Conservation (phyloP, 306 rosid species). For the Ammopiptanthus mongolicus region DNA sequence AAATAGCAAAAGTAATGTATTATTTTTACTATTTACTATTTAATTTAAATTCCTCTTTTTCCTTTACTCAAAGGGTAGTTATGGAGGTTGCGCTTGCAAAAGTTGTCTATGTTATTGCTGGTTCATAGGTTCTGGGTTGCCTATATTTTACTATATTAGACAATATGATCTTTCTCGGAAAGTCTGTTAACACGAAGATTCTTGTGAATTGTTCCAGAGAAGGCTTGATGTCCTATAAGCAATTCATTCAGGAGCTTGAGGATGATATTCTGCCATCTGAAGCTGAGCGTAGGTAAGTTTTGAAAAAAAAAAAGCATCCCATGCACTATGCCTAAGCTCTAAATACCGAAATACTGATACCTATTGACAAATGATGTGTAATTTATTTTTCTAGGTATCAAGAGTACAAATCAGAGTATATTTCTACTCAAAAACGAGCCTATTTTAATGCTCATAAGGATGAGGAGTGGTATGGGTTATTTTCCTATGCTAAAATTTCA, state of each 20-base stretch:
- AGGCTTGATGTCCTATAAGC: slow-evolving; percentile 96
- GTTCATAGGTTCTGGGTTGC: neutral
- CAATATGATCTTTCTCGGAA: neutral
- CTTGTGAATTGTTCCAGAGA: slow-evolving; percentile 54
- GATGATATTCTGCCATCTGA: slow-evolving; percentile 93
- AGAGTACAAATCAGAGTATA: slow-evolving; percentile 92
- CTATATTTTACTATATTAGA: neutral
- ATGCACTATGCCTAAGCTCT: neutral
- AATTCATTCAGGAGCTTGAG: slow-evolving; percentile 98
- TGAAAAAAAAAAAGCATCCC: slow-evolving; percentile 2
- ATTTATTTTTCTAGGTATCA: slow-evolving; percentile 60
- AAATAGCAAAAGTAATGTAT: neutral
- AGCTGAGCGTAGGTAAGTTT: slow-evolving; percentile 89
- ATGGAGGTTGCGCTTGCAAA: neutral
- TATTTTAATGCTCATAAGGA: slow-evolving; percentile 91
- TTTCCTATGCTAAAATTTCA: neutral
- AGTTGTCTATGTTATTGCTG: neutral
- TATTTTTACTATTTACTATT: neutral
- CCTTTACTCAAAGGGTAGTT: neutral
- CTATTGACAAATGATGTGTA: neutral
- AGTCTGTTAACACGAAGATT: slow-evolving; percentile 18
- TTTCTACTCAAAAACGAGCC: slow-evolving; percentile 84
- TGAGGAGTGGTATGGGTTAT: slow-evolving; percentile 69
- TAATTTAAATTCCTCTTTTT: neutral
- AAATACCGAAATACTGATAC: neutral